phyloP scores from a whole-genome alignment of 2,329 filamentous ascomycete species.

The Zymoseptoria tritici region DNA sequence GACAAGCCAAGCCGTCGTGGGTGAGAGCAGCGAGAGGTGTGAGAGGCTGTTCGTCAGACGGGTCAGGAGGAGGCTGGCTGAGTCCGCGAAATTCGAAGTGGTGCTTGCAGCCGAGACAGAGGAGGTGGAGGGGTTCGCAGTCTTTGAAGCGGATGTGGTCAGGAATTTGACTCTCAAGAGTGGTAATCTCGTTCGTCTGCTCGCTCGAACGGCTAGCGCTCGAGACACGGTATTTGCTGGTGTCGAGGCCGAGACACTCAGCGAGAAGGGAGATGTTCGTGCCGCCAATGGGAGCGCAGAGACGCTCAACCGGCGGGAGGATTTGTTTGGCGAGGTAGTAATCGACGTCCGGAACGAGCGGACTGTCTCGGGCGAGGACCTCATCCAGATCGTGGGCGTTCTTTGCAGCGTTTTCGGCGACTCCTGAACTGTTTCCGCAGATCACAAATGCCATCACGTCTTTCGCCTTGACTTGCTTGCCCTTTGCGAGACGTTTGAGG shows the following conservation, averaged over 20 bases:
- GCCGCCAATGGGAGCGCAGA: constrained; percentile 90
- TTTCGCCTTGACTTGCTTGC: constrained; percentile 82
- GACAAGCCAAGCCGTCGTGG: constrained; percentile 68
- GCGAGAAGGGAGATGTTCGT: constrained; percentile 86
- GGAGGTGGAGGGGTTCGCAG: constrained; percentile 66
- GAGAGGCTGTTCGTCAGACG: constrained; percentile 21
- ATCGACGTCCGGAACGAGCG: constrained; percentile 81
- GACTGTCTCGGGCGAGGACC: constrained; percentile 67
- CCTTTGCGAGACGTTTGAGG: constrained; percentile 74
- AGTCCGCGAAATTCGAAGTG: constrained; percentile 72
- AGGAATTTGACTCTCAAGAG: constrained; percentile 88
- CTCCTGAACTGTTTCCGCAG: constrained; percentile 60
- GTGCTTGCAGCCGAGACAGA: constrained; percentile 73
- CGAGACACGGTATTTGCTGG: constrained; percentile 72
- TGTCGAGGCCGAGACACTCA: constrained; percentile 87
- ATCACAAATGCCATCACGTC: constrained; percentile 97
- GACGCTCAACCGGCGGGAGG: constrained; percentile 91
- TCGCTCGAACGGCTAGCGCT: constrained; percentile 45
- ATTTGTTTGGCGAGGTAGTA: constrained; percentile 99
- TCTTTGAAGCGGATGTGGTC: constrained; percentile 84
- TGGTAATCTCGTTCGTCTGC: constrained; percentile 67
- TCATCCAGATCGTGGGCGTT: constrained; percentile 84
- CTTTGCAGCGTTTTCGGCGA: constrained; percentile 66
- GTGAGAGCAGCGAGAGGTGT: constrained; percentile 53
- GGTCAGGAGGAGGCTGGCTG: constrained; percentile 27